A percentile compares a stretch with the other conserved stretches of the same genome.
phyloP scores from a whole-genome alignment of 2,329 filamentous ascomycete genomes.

The Balansia obtecta region DNA sequence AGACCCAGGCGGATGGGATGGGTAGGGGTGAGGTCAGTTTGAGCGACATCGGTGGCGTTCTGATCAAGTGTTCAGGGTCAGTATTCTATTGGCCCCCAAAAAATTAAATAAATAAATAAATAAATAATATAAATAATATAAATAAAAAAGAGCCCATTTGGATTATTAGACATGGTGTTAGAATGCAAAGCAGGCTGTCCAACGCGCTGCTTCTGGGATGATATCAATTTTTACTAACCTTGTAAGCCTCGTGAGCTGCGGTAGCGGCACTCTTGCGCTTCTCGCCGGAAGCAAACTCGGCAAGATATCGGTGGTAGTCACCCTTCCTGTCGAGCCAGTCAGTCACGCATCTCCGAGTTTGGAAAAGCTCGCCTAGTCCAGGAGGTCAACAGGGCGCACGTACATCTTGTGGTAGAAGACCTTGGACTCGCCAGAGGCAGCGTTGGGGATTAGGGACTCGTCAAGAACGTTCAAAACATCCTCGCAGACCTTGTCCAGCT shows the following conservation, averaged over 20 bases:
- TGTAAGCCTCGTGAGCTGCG: slow-evolving; percentile 89
- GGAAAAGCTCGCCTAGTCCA: not conserved
- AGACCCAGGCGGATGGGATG: slow-evolving; percentile 97
- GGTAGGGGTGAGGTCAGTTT: slow-evolving; percentile 92
- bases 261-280: slow-evolving; percentile 84
- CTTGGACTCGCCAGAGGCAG: slow-evolving; percentile 95
- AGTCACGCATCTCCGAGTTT: not conserved
- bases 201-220: slow-evolving; percentile 9
- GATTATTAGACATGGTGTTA: not conserved
- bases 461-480: slow-evolving; percentile 94
- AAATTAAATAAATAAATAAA: no score
- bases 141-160: slow-evolving; percentile 5
- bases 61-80: slow-evolving; percentile 21
- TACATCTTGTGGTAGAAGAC: slow-evolving; percentile 99
- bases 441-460: slow-evolving; percentile 86
- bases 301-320: slow-evolving; percentile 92
- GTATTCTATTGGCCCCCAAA: slow-evolving; percentile 4
- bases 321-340: slow-evolving; percentile 57
- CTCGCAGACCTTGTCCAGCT: slow-evolving; percentile 96
- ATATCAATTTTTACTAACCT: slow-evolving; percentile 45
- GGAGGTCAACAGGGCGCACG: slow-evolving; percentile 19
- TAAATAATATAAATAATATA: no score
- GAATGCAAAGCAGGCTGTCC: slow-evolving; percentile 11
- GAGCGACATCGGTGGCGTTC: slow-evolving; percentile 96
- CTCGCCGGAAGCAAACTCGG: slow-evolving; percentile 85